phyloP scores from a whole-genome alignment of 805 yeast genomes.

The Candida gorgasii region DNA sequence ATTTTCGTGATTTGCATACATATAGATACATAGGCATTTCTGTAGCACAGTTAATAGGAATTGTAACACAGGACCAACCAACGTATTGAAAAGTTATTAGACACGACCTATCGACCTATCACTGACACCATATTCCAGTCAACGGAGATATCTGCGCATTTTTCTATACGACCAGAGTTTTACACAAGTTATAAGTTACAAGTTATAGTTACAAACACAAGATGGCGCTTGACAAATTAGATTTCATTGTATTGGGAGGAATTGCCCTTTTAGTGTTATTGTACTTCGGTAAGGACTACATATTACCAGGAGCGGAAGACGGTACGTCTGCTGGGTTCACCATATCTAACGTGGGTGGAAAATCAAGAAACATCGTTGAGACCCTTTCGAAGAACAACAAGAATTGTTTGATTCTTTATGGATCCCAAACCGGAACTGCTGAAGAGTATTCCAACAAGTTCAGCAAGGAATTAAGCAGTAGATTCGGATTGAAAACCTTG shows the following conservation, averaged over 20 bases:
- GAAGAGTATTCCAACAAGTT: constrained; percentile 93
- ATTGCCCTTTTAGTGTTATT: constrained; percentile 65
- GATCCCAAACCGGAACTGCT: constrained; percentile 98
- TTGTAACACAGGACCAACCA: no score
- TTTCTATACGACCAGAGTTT: background rate
- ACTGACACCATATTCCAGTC: background rate
- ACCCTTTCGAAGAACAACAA: constrained; percentile 63
- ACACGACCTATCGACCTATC: background rate
- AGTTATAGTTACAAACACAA: no score
- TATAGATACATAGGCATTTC: no score
- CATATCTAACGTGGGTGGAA: constrained; percentile 30
- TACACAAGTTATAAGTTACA: background rate
- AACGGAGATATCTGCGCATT: constrained; percentile 1
- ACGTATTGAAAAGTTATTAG: no score
- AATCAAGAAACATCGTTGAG: constrained; percentile 58
- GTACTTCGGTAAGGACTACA: constrained; percentile 63
- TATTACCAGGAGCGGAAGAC: constrained; percentile 38
- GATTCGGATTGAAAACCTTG: constrained; percentile 80
- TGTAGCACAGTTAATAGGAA: no score
- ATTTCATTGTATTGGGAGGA: constrained; percentile 64
- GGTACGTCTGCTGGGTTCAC: constrained; percentile 30
- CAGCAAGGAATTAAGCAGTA: constrained; percentile 81
- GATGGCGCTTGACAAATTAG: constrained; percentile 74
- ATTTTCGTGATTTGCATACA: background rate
- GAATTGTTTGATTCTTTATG: constrained; percentile 78